These are phyloP conservation scores for Xylariaceae sp. DNA, from an alignment of 2,329 filamentous ascomycete genomes.

Conservation along the genomic window DNA sequence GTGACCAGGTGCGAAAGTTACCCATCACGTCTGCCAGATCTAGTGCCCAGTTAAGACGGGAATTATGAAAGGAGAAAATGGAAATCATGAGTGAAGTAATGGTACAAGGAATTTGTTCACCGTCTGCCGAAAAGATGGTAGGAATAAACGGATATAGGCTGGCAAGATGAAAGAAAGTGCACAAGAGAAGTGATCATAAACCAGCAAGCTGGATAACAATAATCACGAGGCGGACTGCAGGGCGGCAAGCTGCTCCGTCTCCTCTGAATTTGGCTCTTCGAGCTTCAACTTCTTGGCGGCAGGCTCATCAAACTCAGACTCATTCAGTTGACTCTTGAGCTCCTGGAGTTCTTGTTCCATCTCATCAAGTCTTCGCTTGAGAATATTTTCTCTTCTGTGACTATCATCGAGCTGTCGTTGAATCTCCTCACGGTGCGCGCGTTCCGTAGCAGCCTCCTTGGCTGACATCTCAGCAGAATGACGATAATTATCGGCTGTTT, in stretches of 20 bases:
- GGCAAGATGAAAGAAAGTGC: not conserved
- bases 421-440: slow-evolving; percentile 58
- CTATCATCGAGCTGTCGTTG: slow-evolving; percentile 73
- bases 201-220: not conserved
- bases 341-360: slow-evolving; percentile 63
- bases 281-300: slow-evolving; percentile 36
- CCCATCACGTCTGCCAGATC: slow-evolving; percentile 24
- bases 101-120: slow-evolving; percentile 33
- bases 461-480: slow-evolving; percentile 58
- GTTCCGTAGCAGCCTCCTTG: slow-evolving; percentile 62
- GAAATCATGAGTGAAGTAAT: slow-evolving; percentile 35
- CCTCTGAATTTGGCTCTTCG: slow-evolving; percentile 30
- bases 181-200: slow-evolving; percentile 22
- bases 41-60: slow-evolving; percentile 21
- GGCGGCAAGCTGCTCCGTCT: slow-evolving; percentile 29
- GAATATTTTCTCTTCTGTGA: slow-evolving; percentile 77
- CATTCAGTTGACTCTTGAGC: slow-evolving; percentile 37
- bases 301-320: slow-evolving; percentile 35
- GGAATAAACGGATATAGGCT: no score
- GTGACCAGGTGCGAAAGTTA: slow-evolving; percentile 21
- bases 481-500: slow-evolving; percentile 60
- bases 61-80: slow-evolving; percentile 24
- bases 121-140: slow-evolving; percentile 9
- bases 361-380: slow-evolving; percentile 83
- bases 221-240: slow-evolving; percentile 34